phyloP scores from a whole-genome alignment of 495 filamentous ascomycete genomes.

The Podospora anserina region DNA sequence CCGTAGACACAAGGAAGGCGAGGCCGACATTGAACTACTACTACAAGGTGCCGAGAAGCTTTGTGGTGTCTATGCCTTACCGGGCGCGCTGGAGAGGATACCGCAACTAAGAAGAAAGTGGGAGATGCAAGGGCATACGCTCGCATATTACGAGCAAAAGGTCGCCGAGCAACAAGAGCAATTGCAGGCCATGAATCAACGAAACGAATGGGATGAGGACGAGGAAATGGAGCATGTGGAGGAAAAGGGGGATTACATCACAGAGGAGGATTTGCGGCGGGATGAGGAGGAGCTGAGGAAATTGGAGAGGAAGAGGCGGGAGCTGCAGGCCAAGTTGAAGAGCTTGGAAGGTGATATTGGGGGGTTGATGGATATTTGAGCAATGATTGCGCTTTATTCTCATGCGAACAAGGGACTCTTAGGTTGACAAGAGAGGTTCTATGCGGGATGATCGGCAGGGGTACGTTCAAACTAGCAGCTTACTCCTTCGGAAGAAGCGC shows the following conservation, averaged over 20 bases:
- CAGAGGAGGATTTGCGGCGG: slow-evolving; percentile 68
- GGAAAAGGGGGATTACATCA: slow-evolving; percentile 49
- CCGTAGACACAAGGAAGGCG: slow-evolving; percentile 36
- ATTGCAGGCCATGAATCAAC: slow-evolving; percentile 66
- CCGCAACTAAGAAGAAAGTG: slow-evolving; percentile 67
- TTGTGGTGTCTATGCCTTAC: slow-evolving; percentile 79
- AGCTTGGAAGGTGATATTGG: slow-evolving; percentile 80
- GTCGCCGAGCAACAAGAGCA: slow-evolving; percentile 74
- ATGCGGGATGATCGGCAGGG: not conserved
- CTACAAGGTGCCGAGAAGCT: slow-evolving; percentile 88
- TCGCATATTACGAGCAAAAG: slow-evolving; percentile 72
- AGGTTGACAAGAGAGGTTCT: not conserved
- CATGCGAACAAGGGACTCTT: not conserved
- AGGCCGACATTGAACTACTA: slow-evolving; percentile 78
- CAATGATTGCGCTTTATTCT: not conserved
- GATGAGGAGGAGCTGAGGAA: slow-evolving; percentile 78
- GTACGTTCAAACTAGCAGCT: slow-evolving; percentile 10
- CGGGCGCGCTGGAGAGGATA: slow-evolving; percentile 79
- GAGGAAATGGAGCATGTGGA: slow-evolving; percentile 34
- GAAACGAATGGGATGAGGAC: slow-evolving; percentile 43
- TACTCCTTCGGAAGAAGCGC: slow-evolving; percentile 4
- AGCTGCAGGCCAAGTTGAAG: slow-evolving; percentile 71
- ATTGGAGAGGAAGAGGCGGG: slow-evolving; percentile 72
- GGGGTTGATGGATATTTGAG: slow-evolving; percentile 51
- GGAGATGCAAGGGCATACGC: slow-evolving; percentile 65